These are phyloP conservation scores for Neodidymelliopsis sp. DNA, from an alignment of 2,329 filamentous ascomycete genomes.

Conservation along the genomic window DNA sequence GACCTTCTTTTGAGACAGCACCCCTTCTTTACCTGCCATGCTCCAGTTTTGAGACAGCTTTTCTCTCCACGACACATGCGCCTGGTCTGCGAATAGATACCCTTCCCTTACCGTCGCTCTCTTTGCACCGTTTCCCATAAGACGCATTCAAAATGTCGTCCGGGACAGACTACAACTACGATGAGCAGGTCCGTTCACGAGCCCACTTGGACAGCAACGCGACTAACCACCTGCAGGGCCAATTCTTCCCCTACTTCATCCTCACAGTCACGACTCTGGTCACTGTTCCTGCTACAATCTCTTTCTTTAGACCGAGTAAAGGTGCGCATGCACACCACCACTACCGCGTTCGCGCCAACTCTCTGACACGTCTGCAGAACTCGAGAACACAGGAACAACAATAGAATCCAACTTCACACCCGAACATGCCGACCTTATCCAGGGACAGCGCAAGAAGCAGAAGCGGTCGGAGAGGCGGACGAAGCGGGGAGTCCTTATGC, in stretches of 20 bases:
- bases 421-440: constrained; percentile 83
- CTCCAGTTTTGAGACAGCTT: constrained; percentile 25
- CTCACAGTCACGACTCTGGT: constrained; percentile 87
- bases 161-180: constrained; percentile 91
- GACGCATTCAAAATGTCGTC: constrained; percentile 42
- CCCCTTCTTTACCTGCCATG: constrained; percentile 33
- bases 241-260: constrained; percentile 99
- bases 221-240: constrained; percentile 64
- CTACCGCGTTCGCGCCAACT: constrained; percentile 1
- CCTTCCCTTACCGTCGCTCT: constrained; percentile 27
- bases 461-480: constrained; percentile 88
- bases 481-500: constrained; percentile 80
- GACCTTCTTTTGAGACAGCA: constrained; percentile 39
- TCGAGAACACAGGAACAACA: constrained; percentile 80
- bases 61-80: constrained; percentile 24
- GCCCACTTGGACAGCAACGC: background rate
- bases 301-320: constrained; percentile 80
- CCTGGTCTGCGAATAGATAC: constrained; percentile 21
- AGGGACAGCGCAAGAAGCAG: constrained; percentile 82
- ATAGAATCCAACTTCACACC: constrained; percentile 84
- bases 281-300: constrained; percentile 90
- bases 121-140: constrained; percentile 26
- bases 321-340: constrained; percentile 50
- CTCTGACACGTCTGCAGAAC: constrained; percentile 56
- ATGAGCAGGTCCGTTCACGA: constrained; percentile 74